Base-by-base conservation (phyloP, 345 rosid genomes). In the Citrus hindsii region DNA sequence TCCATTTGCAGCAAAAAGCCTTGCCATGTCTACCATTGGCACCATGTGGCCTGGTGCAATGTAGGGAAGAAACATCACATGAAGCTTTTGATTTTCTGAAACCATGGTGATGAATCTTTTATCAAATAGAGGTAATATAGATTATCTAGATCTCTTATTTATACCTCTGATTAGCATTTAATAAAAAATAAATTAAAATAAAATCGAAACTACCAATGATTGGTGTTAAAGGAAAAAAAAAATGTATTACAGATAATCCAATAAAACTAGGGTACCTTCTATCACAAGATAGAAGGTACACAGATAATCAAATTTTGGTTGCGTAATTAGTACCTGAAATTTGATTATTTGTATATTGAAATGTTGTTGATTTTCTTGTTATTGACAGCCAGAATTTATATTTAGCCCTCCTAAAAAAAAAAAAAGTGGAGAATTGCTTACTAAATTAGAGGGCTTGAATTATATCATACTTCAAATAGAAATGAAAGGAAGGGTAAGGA, bases 1-100 rank as follows among this genome's bases (percentile, higher is more conserved):
- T 9, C 76, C 81, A 55, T 74, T 65, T 6, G 78, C 79, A 21
- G 87, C 83, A 38, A 85, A 79, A 2, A 77, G 63, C 78, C 85
- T 74, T 18, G 82, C 87, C 51, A 82, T 82, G 75, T 80, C 85
- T 1, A 82, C 74, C 87, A 82, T 82, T 27, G 85, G 85, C 73
- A 85, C 68, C 80, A 85, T 82, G 73, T 85, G 85, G 78, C 87
- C 85, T 74, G 83, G 83, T n/a, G 85, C 87, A 74, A 80, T 30
- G 76, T 64, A 82, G 14, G 87, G 87, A 38, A 82, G 80, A 75
- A 87, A 85, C 83, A 85, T 85, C 4, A 78, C 75, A 65, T 83
- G 86, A 22, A 79, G 38, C 24, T 75, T 71, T 13, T 35, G 73
- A 69, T 59, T 62, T 76, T 37, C 37, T 7, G 81, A 67, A 51